These are phyloP conservation scores for Ganoderma boninense DNA, from an alignment of 1,284 basidiomycete species.

Conservation along the genomic window DNA sequence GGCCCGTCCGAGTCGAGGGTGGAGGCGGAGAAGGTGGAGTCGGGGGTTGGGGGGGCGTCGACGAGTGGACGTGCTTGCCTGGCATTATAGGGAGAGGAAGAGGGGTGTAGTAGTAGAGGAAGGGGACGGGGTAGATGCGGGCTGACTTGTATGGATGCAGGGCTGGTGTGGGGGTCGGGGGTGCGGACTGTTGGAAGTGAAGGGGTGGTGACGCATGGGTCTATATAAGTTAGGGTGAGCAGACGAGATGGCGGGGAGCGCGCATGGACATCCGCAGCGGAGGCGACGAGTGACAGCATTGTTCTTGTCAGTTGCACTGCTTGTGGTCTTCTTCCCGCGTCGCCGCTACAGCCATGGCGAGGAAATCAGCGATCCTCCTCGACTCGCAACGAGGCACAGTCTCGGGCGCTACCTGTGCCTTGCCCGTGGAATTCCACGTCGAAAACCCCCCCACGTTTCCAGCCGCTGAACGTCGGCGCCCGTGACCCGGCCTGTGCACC, in stretches of 20 bases:
- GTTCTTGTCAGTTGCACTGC: neutral
- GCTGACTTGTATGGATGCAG: neutral
- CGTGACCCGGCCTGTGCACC: neutral
- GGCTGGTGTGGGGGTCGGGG: neutral
- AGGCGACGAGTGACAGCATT: constrained; percentile 1
- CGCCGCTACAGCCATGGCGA: neutral
- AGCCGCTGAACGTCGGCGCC: neutral
- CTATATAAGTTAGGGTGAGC: constrained; percentile 4
- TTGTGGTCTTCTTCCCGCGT: neutral
- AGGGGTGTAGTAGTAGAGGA: constrained; percentile 6
- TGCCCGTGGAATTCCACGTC: neutral
- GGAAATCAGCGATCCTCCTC: constrained; percentile 1
- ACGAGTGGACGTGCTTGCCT: constrained; percentile 32
- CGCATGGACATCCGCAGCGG: neutral
- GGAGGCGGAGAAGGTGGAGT: constrained; percentile 27
- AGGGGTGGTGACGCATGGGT: neutral
- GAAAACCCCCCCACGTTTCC: neutral
- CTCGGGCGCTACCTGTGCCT: neutral
- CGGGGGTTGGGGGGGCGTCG: constrained; percentile 26
- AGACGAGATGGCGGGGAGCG: constrained; percentile 3
- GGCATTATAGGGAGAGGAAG: constrained; percentile 18
- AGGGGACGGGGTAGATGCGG: neutral
- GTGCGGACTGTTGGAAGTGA: constrained; percentile 3
- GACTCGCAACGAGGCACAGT: neutral
- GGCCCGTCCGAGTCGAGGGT: constrained; percentile 30